Evolutionary conservation across 2,329 filamentous ascomycete species (phyloP), one percentile per base, ranked within the genome.

Genomic region (Ophiostoma populinum): DNA sequence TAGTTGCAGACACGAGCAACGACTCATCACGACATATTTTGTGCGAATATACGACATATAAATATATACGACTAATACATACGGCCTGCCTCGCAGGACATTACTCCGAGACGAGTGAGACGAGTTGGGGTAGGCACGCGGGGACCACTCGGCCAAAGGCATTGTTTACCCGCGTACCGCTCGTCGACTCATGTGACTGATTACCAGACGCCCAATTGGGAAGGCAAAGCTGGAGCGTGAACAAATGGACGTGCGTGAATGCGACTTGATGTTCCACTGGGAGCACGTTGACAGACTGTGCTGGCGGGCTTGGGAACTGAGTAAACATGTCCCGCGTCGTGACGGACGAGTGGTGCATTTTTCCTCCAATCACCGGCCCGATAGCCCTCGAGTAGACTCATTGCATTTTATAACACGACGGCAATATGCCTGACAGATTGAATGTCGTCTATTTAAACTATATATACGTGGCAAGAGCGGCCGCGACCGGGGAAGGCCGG

Each of bases 101-200:
- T 45, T 47, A 43, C 40, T 45, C 46, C 46, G 45, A 44, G 30
- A 11, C n/a, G 32, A 25, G 37, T 39, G 41, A 33, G 26, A 13
- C 18, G n/a, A 26, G 32, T 26, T 21, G 28, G 28, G 28, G 28
- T 30, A 30, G 28, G 13, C 28, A 18, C 12, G 19, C 11, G 9
- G 7, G 19, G n/a, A n/a, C n/a, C n/a, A n/a, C n/a, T n/a, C n/a
- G n/a, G n/a, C n/a, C n/a, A n/a, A n/a, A n/a, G n/a, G 11, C 28
- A 17, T 18, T 21, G 28, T 22, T 9, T n/a, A n/a, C n/a, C n/a
- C n/a, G n/a, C n/a, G n/a, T n/a, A n/a, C n/a, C n/a, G n/a, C n/a
- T n/a, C n/a, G n/a, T n/a, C n/a, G n/a, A n/a, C n/a, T n/a, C n/a
- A 11, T 11, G 12, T 24, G 3, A 24, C 7, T 8, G 21, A 24